Conservation (phyloP, 441 rosid species). For the Syzygium malaccense region DNA sequence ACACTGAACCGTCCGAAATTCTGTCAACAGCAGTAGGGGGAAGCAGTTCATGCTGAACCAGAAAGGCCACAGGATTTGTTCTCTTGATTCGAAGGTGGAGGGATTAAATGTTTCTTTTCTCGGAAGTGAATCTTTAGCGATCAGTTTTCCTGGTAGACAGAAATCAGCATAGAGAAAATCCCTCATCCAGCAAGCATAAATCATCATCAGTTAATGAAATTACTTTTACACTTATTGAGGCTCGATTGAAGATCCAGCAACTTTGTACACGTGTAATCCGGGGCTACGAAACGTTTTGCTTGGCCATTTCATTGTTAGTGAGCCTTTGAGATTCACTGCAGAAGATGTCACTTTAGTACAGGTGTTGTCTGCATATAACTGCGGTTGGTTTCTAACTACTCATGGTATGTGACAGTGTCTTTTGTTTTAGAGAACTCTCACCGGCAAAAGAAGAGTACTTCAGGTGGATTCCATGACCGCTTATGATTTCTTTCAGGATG, state of each 20-base stretch:
- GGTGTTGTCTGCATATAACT: neutral
- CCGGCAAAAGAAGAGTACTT: neutral
- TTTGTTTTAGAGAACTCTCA: neutral
- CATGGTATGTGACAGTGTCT: neutral
- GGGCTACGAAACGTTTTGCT: neutral
- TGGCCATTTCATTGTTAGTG: neutral
- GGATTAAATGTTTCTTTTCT: neutral
- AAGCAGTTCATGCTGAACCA: neutral
- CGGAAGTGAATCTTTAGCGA: neutral
- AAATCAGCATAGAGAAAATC: neutral
- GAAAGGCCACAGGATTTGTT: neutral
- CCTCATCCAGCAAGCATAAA: neutral
- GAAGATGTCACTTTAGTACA: neutral
- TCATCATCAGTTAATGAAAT: neutral
- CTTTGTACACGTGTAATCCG: neutral
- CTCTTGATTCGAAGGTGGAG: neutral
- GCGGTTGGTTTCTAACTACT: neutral
- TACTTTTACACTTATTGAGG: neutral
- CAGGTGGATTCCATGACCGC: neutral
- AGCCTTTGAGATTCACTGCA: neutral
- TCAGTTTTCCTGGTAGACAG: neutral
- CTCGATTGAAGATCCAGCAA: neutral
- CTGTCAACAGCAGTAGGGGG: neutral
- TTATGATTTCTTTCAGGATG: neutral
- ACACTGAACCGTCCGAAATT: too few relatives aligned